phyloP scores from a whole-genome alignment of 306 rosid genomes.

The Lupinus albus region DNA sequence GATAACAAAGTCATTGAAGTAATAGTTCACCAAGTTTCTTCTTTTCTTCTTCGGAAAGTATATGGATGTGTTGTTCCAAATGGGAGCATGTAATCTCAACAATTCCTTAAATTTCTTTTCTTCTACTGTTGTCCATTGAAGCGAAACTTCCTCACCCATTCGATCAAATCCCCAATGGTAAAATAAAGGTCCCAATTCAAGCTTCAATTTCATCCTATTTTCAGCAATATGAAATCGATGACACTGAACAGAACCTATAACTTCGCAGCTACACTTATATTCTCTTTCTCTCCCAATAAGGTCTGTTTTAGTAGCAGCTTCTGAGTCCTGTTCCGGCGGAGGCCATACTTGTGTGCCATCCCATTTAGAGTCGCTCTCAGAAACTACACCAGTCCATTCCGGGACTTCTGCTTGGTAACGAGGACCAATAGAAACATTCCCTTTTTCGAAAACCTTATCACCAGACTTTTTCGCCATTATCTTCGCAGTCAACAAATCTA shows the following conservation, averaged over 20 bases:
- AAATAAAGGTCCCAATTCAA: slow-evolving; percentile 65
- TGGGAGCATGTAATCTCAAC: slow-evolving; percentile 45
- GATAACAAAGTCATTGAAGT: slow-evolving; percentile 76
- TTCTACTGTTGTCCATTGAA: slow-evolving; percentile 74
- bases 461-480: no score
- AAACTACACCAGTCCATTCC: slow-evolving; percentile 66
- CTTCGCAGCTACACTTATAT: slow-evolving; percentile 56
- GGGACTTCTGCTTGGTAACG: slow-evolving; percentile 72
- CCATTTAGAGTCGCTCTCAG: slow-evolving; percentile 78
- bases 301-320: slow-evolving; percentile 23
- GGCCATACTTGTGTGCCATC: slow-evolving; percentile 73
- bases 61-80: slow-evolving; percentile 49
- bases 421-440: slow-evolving; percentile 56
- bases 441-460: no score
- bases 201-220: slow-evolving; percentile 72
- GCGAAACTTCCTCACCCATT: slow-evolving; percentile 90
- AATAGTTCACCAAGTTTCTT: slow-evolving; percentile 68
- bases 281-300: slow-evolving; percentile 57
- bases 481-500: slow-evolving; percentile 25
- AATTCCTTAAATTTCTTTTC: slow-evolving; percentile 69
- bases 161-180: slow-evolving; percentile 68
- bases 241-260: slow-evolving; percentile 74
- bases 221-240: slow-evolving; percentile 84
- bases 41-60: slow-evolving; percentile 61
- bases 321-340: slow-evolving; percentile 30